A percentile compares a stretch with the other conserved stretches of the same genome.
These are phyloP conservation scores for Teunomyces funiuensis DNA, from an alignment of 805 yeast genomes.

Conservation along the genomic window DNA sequence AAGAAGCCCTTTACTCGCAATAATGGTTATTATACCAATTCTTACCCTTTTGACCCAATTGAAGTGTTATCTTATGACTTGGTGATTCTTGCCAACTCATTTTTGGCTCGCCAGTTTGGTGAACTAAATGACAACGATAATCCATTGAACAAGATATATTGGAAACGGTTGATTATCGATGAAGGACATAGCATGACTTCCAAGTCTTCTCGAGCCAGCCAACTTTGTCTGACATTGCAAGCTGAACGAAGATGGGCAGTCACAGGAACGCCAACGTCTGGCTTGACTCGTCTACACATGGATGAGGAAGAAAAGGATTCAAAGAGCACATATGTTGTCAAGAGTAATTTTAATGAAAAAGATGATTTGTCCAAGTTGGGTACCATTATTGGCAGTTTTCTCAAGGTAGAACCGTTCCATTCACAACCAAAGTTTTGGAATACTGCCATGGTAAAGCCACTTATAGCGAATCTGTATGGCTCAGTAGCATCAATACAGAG, in stretches of 20 bases:
- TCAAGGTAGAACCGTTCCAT: slow-evolving; percentile 59
- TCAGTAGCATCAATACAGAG: slow-evolving; percentile 41
- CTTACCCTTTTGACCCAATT: slow-evolving; percentile 23
- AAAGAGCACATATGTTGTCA: slow-evolving; percentile 43
- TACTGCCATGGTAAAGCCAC: slow-evolving; percentile 47
- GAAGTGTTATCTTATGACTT: slow-evolving; percentile 49
- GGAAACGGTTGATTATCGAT: slow-evolving; percentile 74
- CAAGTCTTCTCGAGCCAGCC: slow-evolving; percentile 48
- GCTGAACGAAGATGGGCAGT: slow-evolving; percentile 73
- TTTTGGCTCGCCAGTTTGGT: slow-evolving; percentile 44
- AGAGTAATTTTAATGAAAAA: slow-evolving; percentile 48
- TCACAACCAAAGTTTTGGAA: slow-evolving; percentile 49
- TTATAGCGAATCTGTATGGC: slow-evolving; percentile 39
- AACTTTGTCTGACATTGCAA: slow-evolving; percentile 45
- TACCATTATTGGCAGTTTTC: slow-evolving; percentile 48
- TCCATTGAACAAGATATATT: slow-evolving; percentile 46
- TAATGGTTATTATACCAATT: slow-evolving; percentile 17
- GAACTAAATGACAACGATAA: slow-evolving; percentile 20
- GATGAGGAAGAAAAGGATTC: slow-evolving; percentile 27
- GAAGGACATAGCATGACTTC: slow-evolving; percentile 70
- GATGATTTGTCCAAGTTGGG: slow-evolving; percentile 59
- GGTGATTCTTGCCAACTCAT: slow-evolving; percentile 48
- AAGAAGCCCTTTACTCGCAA: slow-evolving; percentile 17
- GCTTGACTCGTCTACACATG: slow-evolving; percentile 59
- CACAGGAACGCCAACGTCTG: slow-evolving; percentile 75